Conservation (phyloP, 768 basidiomycete genomes). For the Lactarius tabidus region DNA sequence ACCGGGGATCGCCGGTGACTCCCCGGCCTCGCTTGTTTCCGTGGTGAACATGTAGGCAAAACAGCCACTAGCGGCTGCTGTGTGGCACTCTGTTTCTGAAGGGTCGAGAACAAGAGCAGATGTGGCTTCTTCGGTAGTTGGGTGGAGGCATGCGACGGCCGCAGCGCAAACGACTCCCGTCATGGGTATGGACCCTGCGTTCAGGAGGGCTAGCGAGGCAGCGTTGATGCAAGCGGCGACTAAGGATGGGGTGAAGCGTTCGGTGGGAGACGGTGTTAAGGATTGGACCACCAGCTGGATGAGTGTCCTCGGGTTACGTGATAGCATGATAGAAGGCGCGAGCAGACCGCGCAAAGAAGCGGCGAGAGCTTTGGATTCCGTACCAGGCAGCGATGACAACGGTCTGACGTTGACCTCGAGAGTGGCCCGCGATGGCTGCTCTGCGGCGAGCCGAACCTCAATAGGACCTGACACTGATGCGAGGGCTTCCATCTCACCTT, state of each 20-base stretch:
- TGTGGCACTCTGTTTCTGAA: constrained; percentile 38
- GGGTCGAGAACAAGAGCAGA: constrained; percentile 50
- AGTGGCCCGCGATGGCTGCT: constrained; percentile 67
- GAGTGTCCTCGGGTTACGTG: constrained; percentile 63
- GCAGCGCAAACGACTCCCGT: constrained; percentile 70
- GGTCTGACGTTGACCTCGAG: constrained; percentile 75
- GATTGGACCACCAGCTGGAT: constrained; percentile 76
- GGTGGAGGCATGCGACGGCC: constrained; percentile 42
- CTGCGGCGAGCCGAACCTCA: constrained; percentile 63
- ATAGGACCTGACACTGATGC: constrained; percentile 81
- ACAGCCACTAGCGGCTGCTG: constrained; percentile 48
- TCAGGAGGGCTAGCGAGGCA: constrained; percentile 60
- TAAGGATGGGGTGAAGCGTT: constrained; percentile 29
- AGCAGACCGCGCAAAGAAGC: constrained; percentile 53
- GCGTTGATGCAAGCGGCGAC: constrained; percentile 70
- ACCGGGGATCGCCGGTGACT: constrained; percentile 22
- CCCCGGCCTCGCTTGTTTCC: constrained; percentile 7
- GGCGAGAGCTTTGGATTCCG: constrained; percentile 59
- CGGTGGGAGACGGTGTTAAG: constrained; percentile 34
- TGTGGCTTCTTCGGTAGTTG: constrained; percentile 20
- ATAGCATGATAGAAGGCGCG: constrained; percentile 59
- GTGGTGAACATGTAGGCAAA: constrained; percentile 55
- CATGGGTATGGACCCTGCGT: constrained; percentile 69
- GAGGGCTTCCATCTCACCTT: constrained; percentile 44
- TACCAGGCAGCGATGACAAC: constrained; percentile 62